Base-by-base conservation (phyloP, 2,329 filamentous ascomycete species). In the Paracorniculantispora psalliotae region DNA sequence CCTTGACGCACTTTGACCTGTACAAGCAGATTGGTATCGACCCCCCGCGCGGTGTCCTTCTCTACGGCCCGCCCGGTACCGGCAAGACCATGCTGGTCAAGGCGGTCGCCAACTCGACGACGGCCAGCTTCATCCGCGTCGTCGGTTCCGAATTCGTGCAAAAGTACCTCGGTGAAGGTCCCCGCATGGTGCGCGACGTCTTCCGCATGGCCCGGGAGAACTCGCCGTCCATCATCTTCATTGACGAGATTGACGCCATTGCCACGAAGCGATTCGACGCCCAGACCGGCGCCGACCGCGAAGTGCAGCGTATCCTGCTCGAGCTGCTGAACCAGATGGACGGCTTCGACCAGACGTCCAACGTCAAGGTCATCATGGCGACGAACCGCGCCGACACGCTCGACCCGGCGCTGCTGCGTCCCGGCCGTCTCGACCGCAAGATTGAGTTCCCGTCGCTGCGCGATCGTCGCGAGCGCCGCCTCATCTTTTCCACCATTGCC, bases 321-420 rank as follows among this genome's bases (percentile, higher is more conserved):
- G 94, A 99, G 75, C 80, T 99, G 66, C 87, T 99, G 64, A 99
- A 99, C 79, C 94, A 99, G 78, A 99, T 99, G 94, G 94, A 99
- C 73, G 94, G 94, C 65, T 99, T 99, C 79, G 94, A 99, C 75
- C 94, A 99, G 77, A 96, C 92, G 0, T 90, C 91, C 73, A 99
- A 99, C 75, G 94, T 99, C 77, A 99, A 99, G 81, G 94, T 99
- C 73, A 99, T 99, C 79, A 99, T 99, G 94, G 94, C 94, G 66
- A 99, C 94, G 66, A 99, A 99, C 81, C 89, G 94, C 73, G 93
- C 94, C 65, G 94, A 97, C 75, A 99, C 94, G 7, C 83, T 99
- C 64, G 94, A 99, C 72, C 94, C 94, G 17, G 94, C 94, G 44
- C 83, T 99, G 62, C 85, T 99, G 62, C 91, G 94, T 68, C 94